Base-by-base conservation (phyloP, 1,139 yeast species). In the Suhomyces chickasaworum region DNA sequence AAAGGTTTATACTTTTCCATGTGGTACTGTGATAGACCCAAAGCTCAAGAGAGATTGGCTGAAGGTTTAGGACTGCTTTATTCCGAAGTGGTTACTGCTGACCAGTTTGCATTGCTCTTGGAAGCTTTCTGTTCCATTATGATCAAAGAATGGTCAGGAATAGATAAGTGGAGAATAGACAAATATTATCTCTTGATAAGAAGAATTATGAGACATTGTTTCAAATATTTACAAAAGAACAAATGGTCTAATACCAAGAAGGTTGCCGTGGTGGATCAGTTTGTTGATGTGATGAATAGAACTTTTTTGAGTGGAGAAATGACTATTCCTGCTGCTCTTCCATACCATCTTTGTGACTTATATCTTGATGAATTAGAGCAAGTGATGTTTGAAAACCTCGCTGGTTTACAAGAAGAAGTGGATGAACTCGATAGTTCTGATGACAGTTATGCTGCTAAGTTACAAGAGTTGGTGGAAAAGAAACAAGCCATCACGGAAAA, bases 1-100 rank as follows among this genome's bases (percentile, higher is more conserved):
- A 89, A 88, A 66, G 99, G 98, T 8, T 75, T 93, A 41, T 93
- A 86, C 66, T 93, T 77, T 64, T 83, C 89, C 23, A 89, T 93
- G 96, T 93, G 99, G 99, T 89, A 86, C 67, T 81, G 96, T 61
- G 99, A 93, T 66, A 81, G 95, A 58, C 95, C 97, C 25, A 77
- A 85, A 55, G 95, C 96, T 23, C 99, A 93, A 67, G 96, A 90
- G 64, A 72, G 84, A 49, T 73, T 93, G 38, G 96, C 97, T 3
- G 81, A 77, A 44, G 82, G 81, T 42, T 71, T 93, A 52, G 96
- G 95, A 0, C 75, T 69, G 41, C 70, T 93, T 41, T 78, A 77
- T 50, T 71, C 80, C 20, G 71, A 75, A 23, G 69, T 70, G 22
- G 68, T 80, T n/a, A 70, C 80, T 4, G 55, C 55, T 3, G 60